Evolutionary conservation across 202 grass and related monocot genomes (phyloP).

Genomic region (Panicum hallii): DNA sequence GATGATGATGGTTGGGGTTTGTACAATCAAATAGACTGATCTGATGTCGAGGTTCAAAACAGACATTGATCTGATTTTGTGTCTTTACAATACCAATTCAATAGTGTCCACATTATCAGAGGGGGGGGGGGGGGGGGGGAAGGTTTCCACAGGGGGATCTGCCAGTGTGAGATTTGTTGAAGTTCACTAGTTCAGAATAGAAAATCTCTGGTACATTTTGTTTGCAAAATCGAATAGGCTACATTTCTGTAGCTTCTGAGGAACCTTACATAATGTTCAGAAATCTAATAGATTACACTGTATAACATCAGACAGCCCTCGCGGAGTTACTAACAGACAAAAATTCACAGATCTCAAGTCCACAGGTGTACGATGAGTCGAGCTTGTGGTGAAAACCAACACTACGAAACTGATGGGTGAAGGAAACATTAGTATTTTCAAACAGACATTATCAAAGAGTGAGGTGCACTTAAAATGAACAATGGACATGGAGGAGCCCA

Average conservation of each 20-base stretch:
- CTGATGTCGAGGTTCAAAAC: not conserved
- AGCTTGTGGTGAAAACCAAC: not conserved
- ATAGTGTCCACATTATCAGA: not conserved
- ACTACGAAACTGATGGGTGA: not conserved
- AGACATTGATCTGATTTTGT: not conserved
- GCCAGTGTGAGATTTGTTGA: not conserved
- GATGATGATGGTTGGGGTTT: not conserved
- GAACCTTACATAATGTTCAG: not conserved
- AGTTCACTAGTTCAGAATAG: not conserved
- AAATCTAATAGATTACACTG: not conserved
- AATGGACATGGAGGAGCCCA: not conserved
- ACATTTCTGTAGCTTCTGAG: not conserved
- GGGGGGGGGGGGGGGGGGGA: too few species aligned
- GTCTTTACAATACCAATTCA: not conserved
- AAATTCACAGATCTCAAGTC: not conserved
- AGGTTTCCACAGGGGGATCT: not conserved
- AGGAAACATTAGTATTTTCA: not conserved
- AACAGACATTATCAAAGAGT: not conserved
- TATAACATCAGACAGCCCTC: slow-evolving; percentile 4
- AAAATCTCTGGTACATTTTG: not conserved
- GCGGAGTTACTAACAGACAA: not conserved
- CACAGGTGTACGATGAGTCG: not conserved
- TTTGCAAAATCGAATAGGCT: not conserved
- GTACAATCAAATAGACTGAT: too few species aligned
- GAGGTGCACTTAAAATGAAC: not conserved